phyloP scores from a whole-genome alignment of 805 yeast genomes.

The Metschnikowia santaceciliae region DNA sequence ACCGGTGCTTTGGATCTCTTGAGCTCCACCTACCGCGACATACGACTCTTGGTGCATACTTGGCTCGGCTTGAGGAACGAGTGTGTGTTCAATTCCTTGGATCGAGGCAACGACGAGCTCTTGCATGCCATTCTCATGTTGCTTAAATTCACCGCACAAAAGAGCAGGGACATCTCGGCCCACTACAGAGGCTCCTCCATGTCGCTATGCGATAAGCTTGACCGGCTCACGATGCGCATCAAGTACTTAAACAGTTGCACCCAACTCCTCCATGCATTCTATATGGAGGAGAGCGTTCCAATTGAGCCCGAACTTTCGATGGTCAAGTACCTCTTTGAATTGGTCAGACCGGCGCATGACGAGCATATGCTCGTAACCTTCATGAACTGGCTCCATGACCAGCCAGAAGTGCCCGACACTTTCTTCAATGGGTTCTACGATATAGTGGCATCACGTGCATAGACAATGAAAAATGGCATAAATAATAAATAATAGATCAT shows the following conservation, averaged over 20 bases:
- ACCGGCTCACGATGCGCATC: not conserved
- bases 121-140: slow-evolving; percentile 19
- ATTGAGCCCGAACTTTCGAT: not conserved
- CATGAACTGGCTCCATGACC: slow-evolving; percentile 12
- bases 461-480: not conserved
- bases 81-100: slow-evolving; percentile 15
- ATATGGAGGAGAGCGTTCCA: not conserved
- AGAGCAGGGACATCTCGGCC: slow-evolving; percentile 5
- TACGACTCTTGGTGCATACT: slow-evolving; percentile 6
- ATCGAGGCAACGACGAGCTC: slow-evolving; percentile 22
- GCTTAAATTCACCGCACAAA: slow-evolving; percentile 6
- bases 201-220: not conserved
- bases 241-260: not conserved
- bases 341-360: slow-evolving; percentile 5
- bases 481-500: not conserved
- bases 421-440: slow-evolving; percentile 5
- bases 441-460: not conserved
- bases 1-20: slow-evolving; percentile 16
- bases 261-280: not conserved
- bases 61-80: slow-evolving; percentile 14
- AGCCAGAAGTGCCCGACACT: not conserved
- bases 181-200: slow-evolving; percentile 3
- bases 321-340: slow-evolving; percentile 6
- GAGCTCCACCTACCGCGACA: not conserved
- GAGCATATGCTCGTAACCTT: slow-evolving; percentile 5